Evolutionary conservation across 441 rosid genomes (phyloP), one percentile per base, ranked within the genome.

Genomic region (Gossypium davidsonii): DNA sequence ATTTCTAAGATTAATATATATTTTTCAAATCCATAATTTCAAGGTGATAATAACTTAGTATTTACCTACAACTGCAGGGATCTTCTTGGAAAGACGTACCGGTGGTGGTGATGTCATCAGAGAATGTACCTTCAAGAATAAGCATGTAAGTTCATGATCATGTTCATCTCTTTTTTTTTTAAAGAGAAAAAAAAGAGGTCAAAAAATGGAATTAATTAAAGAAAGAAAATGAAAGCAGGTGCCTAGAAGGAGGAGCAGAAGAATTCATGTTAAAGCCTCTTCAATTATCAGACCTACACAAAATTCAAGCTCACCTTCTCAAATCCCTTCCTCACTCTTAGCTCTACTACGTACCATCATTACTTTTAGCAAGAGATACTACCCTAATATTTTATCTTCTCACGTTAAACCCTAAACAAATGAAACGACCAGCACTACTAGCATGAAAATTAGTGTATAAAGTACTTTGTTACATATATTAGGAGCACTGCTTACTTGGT

Each of bases 101-200:
- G 4, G 86, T 83, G 4, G 86, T 83, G 66, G 75, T 83, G 58
- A 81, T 83, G 86, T 83, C 86, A 21, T 83, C 86, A 39, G 86
- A 83, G 70, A 81, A 83, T 72, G 78, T 76, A 61, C 83, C 85
- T 56, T 80, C 85, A 18, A 80, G 83, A 78, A 78, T 83, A 57
- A 76, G 59, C 78, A 83, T 78, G 85, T 80, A 65, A 73, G 60
- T n/a, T 28, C 31, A 1, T 44, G n/a, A 6, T 14, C 44, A 9
- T 0, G 39, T 17, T 56, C 11, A 6, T 48, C n/a, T 28, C 0
- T 6, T 4, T 7, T 3, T 12, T n/a, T 15, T 23, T 53, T 37
- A 11, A 18, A 55, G 25, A 8, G 5, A 56, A 20, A 23, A 56
- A 57, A 23, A 57, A 11, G 3, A 6, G 0, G 7, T 66, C 8